These are phyloP conservation scores for Nigrospora oryzae DNA, from an alignment of 2,329 filamentous ascomycete genomes.

Conservation along the genomic window DNA sequence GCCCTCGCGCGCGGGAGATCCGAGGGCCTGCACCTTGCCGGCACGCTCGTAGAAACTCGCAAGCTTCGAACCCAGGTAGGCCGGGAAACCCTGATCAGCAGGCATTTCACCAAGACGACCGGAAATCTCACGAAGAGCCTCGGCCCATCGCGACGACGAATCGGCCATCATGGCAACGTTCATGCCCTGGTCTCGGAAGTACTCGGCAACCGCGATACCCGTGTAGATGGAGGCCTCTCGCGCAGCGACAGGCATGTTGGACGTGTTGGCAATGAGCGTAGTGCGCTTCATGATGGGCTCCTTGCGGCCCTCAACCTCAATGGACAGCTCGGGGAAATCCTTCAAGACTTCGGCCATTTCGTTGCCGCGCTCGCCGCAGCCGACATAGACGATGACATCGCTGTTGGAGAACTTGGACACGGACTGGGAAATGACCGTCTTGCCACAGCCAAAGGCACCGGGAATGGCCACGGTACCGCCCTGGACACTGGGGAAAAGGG, in stretches of 20 bases:
- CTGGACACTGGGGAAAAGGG: conserved; percentile 92
- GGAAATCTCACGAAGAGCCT: conserved; percentile 96
- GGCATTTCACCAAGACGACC: conserved; percentile 99
- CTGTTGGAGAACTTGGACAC: conserved; percentile 99
- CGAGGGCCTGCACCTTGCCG: conserved; percentile 75
- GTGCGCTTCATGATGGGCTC: conserved; percentile 99
- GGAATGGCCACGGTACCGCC: conserved; percentile 97
- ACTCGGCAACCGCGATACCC: conserved; percentile 87
- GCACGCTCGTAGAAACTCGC: conserved; percentile 99
- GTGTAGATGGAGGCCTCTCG: conserved; percentile 99
- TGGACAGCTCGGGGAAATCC: conserved; percentile 97
- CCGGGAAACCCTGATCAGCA: conserved; percentile 98
- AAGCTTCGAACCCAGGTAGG: conserved; percentile 92
- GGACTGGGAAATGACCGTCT: conserved; percentile 98
- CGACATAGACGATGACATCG: conserved; percentile 97
- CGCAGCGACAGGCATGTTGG: conserved; percentile 98
- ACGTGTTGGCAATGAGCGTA: conserved; percentile 96
- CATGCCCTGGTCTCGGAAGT: conserved; percentile 95
- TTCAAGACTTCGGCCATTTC: conserved; percentile 99
- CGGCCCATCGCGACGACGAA: conserved; percentile 95
- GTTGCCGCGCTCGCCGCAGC: conserved; percentile 85
- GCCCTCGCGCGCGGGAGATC: conserved; percentile 79
- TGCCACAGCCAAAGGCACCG: conserved; percentile 96
- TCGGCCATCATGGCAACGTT: conserved; percentile 99
- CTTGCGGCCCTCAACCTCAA: conserved; percentile 86